A percentile compares a stretch with the other conserved stretches of the same genome.
Conservation (phyloP, 306 rosid genomes). For the Trifolium pratense region DNA sequence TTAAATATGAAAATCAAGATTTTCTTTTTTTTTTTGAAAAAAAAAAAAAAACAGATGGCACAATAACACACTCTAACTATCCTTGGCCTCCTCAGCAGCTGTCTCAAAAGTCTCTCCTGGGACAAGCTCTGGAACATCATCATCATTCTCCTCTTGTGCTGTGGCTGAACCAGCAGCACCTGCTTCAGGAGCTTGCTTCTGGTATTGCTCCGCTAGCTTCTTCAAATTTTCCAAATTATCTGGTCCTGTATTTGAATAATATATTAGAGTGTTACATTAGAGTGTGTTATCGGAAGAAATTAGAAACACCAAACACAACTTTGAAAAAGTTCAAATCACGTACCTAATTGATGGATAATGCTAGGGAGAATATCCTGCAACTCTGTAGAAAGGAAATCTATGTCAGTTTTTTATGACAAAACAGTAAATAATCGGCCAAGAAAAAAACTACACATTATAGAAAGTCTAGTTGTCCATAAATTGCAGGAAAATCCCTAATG, state of each 20-base stretch:
- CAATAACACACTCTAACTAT: constrained; percentile 55
- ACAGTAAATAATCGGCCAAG: not conserved
- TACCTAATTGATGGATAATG: constrained; percentile 92
- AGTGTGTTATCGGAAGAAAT: no score
- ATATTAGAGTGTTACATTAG: no score
- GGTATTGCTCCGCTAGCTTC: constrained; percentile 87
- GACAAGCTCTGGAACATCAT: constrained; percentile 91
- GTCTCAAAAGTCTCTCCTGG: constrained; percentile 86
- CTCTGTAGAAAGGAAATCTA: constrained; percentile 55
- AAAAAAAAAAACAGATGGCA: constrained; percentile 50
- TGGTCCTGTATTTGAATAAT: constrained; percentile 63
- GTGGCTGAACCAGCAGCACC: constrained; percentile 53
- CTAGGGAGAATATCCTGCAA: constrained; percentile 97
- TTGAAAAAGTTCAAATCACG: not conserved
- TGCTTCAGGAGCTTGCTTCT: constrained; percentile 80
- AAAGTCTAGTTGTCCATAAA: not conserved
- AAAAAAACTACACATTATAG: not conserved
- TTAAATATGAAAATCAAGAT: constrained; percentile 28
- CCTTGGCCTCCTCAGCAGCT: constrained; percentile 75
- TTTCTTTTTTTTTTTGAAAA: constrained; percentile 6
- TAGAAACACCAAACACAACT: not conserved
- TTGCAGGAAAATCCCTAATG: not conserved
- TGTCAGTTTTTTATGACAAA: not conserved
- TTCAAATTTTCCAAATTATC: constrained; percentile 93
- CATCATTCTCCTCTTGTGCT: constrained; percentile 69